These are phyloP conservation scores for Suillus bovinus DNA, from an alignment of 768 basidiomycete species.

Conservation along the genomic window DNA sequence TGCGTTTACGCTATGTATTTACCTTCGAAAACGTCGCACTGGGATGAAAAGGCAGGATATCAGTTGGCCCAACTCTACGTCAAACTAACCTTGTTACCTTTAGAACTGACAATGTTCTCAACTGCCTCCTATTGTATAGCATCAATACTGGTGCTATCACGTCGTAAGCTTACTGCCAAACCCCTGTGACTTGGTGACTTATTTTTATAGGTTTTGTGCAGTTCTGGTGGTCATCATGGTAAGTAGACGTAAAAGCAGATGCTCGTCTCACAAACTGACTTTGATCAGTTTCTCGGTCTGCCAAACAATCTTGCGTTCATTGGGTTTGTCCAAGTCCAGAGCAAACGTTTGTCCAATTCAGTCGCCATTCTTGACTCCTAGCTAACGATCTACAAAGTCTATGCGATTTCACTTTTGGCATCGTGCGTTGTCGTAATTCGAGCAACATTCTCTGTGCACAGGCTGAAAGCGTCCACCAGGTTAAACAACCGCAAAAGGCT, in stretches of 20 bases:
- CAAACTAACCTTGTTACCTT: neutral
- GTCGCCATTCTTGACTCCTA: no score
- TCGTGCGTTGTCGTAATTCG: no score
- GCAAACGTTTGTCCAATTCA: no score
- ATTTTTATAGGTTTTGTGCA: constrained; percentile 10
- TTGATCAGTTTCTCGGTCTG: constrained; percentile 11
- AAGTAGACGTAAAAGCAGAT: neutral
- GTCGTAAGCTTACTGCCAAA: constrained; percentile 10
- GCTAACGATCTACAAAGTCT: no score
- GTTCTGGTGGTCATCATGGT: constrained; percentile 15
- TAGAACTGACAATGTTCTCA: constrained; percentile 20
- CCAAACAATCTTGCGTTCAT: neutral
- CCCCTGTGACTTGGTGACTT: neutral
- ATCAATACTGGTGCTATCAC: constrained; percentile 19
- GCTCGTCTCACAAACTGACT: neutral
- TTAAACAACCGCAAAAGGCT: no score
- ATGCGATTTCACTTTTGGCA: no score
- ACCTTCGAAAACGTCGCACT: constrained; percentile 13
- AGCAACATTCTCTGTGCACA: no score
- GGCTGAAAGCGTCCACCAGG: no score
- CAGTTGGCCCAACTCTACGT: no score
- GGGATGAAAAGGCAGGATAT: constrained; percentile 11
- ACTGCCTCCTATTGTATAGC: constrained; percentile 20
- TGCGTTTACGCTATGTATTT: neutral
- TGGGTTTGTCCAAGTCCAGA: no score